Evolutionary conservation across 225 moss, liverwort and hornwort genomes (phyloP).

Genomic region (Pseudoscleropodium purum): DNA sequence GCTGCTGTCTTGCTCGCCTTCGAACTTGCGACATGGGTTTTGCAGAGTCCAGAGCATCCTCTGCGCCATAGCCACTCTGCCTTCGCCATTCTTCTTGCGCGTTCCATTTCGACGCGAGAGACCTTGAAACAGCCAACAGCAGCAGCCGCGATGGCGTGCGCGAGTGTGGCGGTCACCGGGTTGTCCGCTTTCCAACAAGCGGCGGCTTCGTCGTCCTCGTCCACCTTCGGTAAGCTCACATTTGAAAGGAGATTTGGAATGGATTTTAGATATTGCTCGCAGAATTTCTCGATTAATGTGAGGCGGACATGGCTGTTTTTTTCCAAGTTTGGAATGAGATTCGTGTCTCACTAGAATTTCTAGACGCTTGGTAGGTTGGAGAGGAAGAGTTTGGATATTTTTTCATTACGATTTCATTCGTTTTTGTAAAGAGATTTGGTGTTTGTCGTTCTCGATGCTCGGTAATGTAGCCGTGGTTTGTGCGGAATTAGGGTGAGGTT

Average conservation of each 20-base stretch:
- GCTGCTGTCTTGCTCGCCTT: background rate
- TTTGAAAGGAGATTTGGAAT: background rate
- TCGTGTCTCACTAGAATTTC: background rate
- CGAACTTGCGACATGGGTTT: background rate
- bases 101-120: background rate
- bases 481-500: conserved; percentile 9
- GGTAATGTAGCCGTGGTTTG: background rate
- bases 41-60: background rate
- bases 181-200: conserved; percentile 36
- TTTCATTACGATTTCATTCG: background rate
- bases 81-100: background rate
- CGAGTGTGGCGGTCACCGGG: conserved; percentile 23
- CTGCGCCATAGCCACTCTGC: background rate
- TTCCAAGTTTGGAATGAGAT: background rate
- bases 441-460: background rate
- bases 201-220: conserved; percentile 29
- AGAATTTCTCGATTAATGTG: background rate
- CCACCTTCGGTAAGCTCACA: background rate
- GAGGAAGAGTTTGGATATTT: background rate
- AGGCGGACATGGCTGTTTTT: background rate
- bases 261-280: background rate
- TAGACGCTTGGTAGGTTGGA: background rate
- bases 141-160: conserved; percentile 28
- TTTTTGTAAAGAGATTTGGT: background rate
- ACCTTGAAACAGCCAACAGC: background rate